Base-by-base conservation (phyloP, 345 rosid genomes). In the Brassica juncea region DNA sequence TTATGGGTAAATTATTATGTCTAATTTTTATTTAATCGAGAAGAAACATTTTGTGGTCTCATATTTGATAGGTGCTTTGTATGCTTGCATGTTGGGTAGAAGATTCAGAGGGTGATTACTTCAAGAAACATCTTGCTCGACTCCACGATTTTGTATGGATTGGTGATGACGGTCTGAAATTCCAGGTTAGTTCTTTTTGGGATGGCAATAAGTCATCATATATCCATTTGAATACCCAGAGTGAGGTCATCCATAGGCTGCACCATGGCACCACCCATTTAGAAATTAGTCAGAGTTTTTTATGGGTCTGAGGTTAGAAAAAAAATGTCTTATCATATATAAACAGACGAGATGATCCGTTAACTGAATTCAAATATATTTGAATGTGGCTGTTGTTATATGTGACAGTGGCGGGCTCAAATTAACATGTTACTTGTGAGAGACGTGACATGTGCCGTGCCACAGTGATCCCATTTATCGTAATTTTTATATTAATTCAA, bases 51-150 rank as follows among this genome's bases (percentile, higher is more conserved):
- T 52, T 6, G 21, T 52, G 8, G 21, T n/a, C 19, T 14, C 19
- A 15, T 52, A n/a, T 52, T 14, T 52, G 19, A n/a, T n/a, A 52
- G 57, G 57, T 52, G 8, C 57, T 52, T n/a, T 52, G 57, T n/a
- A 52, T 52, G 57, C 57, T 52, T 52, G 57, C 57, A 52, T 52
- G 57, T n/a, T 52, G 57, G 57, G 57, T 52, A 52, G 57, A 52
- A n/a, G 57, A 52, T 0, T 8, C 57, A 52, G 57, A 52, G 57
- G 57, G 57, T 52, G 57, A 52, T 52, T n/a, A 52, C 8, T 52
- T 52, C 57, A 52, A 52, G 57, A 52, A 52, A n/a, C 57, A 52
- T 52, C 57, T 52, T 52, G 57, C 57, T 52, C 57, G 57, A 52
- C 57, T 52, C 57, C 57, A 52, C 57, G 57, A 52, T 52, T 52